Base-by-base conservation (phyloP, 2,329 filamentous ascomycete species). In the Verticillium dahliae region DNA sequence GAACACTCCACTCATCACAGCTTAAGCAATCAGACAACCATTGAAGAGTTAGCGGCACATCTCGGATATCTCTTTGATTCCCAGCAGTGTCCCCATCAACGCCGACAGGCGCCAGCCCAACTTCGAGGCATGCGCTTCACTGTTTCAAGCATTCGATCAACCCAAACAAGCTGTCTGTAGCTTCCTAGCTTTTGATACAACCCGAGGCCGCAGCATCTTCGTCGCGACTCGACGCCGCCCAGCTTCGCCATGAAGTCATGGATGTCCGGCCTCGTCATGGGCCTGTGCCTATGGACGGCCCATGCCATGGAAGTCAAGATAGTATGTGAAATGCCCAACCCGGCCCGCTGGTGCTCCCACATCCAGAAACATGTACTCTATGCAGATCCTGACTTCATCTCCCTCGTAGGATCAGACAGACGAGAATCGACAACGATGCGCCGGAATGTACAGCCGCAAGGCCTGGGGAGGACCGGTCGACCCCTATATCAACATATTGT, bases 381-480 rank as follows among this genome's bases (percentile, higher is more conserved):
- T 18, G 18, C 45, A 52, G 45, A 11, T 10, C 4, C 62, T 58
- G 39, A 64, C 58, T 59, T n/a, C 27, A 56, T 18, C 35, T 31
- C 6, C 55, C 45, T 37, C 66, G 41, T 65, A 96, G 91, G 89
- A 91, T 74, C 83, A 95, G 72, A 85, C 87, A 61, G 85, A 90
- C 59, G 84, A 88, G 39, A 90, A 94, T 71, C 83, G 87, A 71
- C 90, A 97, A 78, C 85, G 89, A 85, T 97, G 94, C 79, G 80
- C 84, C 61, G 85, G 82, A 78, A 97, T 98, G 93, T 98, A 97
- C 80, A 93, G 90, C 78, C 88, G 86, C 72, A 90, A 87, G 70
- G 84, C 89, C 58, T 98, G 94, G 94, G 92, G 92, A 69, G 94
- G 94, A 62, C 85, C 86, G 39, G 85, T 92, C 63, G 91, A 97